Conservation (phyloP, 257 asterid genomes). For the Oldenlandia corymbosa region DNA sequence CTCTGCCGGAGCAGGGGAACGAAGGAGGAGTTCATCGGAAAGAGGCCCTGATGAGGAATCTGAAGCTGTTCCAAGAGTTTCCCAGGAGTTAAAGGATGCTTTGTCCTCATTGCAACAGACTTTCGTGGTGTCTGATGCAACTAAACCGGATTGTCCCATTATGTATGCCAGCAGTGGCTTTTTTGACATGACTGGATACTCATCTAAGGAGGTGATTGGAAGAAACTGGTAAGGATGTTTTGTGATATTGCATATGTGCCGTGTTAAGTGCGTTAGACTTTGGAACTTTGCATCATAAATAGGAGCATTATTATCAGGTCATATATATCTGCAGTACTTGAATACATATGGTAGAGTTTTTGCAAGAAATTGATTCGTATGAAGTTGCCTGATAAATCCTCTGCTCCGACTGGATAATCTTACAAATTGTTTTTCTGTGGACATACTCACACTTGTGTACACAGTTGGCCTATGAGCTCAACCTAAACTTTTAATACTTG, state of each 20-base stretch:
- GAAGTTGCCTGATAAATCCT: too few relatives aligned
- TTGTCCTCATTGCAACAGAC: conserved; percentile 88
- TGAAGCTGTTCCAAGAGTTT: conserved; percentile 54
- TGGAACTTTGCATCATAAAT: too few relatives aligned
- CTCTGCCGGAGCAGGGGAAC: conserved; percentile 47
- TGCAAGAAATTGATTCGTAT: too few relatives aligned
- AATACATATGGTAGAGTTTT: too few relatives aligned
- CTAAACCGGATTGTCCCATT: conserved; percentile 89
- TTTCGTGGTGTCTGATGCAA: conserved; percentile 95
- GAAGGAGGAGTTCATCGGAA: conserved; percentile 39
- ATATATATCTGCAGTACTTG: too few relatives aligned
- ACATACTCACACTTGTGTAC: neutral
- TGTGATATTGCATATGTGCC: neutral
- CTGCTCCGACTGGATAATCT: too few relatives aligned
- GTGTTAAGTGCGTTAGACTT: neutral
- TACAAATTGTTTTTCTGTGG: too few relatives aligned
- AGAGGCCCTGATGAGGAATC: conserved; percentile 41
- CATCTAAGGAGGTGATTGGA: conserved; percentile 78
- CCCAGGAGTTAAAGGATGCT: conserved; percentile 94
- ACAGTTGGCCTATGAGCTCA: neutral
- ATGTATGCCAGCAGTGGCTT: conserved; percentile 94
- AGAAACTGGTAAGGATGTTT: conserved; percentile 67
- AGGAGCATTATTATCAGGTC: too few relatives aligned
- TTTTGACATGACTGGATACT: conserved; percentile 84
- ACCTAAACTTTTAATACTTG: neutral